Conservation (phyloP, 352 stramenopile species). For the Discostella stelligera region DNA sequence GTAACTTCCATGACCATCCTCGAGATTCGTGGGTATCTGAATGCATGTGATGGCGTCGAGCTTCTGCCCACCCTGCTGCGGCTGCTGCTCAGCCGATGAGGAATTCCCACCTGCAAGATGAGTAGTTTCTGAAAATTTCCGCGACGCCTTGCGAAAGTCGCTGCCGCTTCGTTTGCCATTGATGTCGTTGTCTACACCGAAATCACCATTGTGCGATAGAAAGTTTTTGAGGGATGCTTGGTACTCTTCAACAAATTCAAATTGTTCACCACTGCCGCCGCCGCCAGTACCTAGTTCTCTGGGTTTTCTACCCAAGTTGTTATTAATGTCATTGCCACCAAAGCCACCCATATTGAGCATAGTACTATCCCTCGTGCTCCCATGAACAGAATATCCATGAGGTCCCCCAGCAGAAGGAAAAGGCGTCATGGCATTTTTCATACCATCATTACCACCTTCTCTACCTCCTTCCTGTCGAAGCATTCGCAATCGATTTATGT, state of each 20-base stretch:
- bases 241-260: constrained; percentile 43
- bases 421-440: background rate
- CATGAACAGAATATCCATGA: background rate
- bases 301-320: no score
- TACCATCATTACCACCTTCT: background rate
- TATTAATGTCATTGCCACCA: constrained; percentile 5
- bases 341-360: no score
- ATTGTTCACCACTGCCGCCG: background rate
- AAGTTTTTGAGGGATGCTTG: constrained; percentile 43
- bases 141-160: background rate
- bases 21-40: constrained; percentile 38
- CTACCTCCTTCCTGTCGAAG: constrained; percentile 11
- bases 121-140: constrained; percentile 5
- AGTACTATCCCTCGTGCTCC: constrained; percentile 19
- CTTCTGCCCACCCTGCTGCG: no score
- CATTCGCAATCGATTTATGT: constrained; percentile 40
- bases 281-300: no score
- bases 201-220: constrained; percentile 23
- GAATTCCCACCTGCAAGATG: no score
- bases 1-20: background rate
- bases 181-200: constrained; percentile 6
- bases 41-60: background rate
- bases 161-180: background rate
- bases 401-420: background rate
- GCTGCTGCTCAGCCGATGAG: no score